Evolutionary conservation across 495 filamentous ascomycete species (phyloP).

Genomic region (Aspergillus campestris): DNA sequence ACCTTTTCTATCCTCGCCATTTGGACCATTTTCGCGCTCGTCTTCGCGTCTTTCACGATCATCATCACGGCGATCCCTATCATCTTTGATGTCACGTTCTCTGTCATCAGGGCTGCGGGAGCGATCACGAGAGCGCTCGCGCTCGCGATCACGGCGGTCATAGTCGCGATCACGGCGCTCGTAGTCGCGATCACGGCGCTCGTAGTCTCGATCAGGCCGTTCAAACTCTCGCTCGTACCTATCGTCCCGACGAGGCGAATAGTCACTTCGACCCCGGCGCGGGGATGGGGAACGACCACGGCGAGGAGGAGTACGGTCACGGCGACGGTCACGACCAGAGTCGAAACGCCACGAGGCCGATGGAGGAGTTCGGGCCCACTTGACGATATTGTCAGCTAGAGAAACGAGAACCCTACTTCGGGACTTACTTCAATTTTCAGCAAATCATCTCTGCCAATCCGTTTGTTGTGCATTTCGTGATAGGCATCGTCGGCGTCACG

Average conservation of each 20-base stretch:
- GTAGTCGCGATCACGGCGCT: slow-evolving; percentile 59
- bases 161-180: slow-evolving; percentile 65
- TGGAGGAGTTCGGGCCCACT: slow-evolving; percentile 98
- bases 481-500: slow-evolving; percentile 99
- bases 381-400: neutral
- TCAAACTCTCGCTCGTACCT: slow-evolving; percentile 70
- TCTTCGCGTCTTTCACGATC: slow-evolving; percentile 50
- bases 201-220: slow-evolving; percentile 61
- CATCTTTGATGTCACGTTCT: slow-evolving; percentile 58
- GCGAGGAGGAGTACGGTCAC: slow-evolving; percentile 74
- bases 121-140: slow-evolving; percentile 66
- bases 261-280: slow-evolving; percentile 68
- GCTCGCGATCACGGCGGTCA: slow-evolving; percentile 48
- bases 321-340: slow-evolving; percentile 67
- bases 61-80: slow-evolving; percentile 58
- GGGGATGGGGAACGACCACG: slow-evolving; percentile 66
- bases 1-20: slow-evolving; percentile 81
- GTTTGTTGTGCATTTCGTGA: slow-evolving; percentile 99
- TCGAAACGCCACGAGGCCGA: slow-evolving; percentile 99
- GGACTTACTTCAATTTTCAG: slow-evolving; percentile 89
- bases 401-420: neutral
- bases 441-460: slow-evolving; percentile 89
- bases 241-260: slow-evolving; percentile 87
- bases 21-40: slow-evolving; percentile 40
- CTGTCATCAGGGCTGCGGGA: slow-evolving; percentile 64